Evolutionary conservation across 257 asterid genomes (phyloP).

Genomic region (Thymus mandschuricus): DNA sequence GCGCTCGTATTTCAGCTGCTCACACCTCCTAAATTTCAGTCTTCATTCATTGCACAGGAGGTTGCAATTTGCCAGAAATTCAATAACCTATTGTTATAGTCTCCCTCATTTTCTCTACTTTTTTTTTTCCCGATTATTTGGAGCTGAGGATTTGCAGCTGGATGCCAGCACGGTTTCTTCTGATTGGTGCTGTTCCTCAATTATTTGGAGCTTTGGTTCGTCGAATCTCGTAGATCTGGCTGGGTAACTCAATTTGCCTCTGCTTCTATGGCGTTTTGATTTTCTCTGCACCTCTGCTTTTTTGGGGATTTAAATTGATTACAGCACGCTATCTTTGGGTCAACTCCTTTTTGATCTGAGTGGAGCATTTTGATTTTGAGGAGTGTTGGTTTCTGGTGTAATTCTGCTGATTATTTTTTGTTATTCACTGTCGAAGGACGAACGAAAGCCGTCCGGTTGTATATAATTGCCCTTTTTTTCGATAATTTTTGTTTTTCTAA

Average conservation of each 20-base stretch:
- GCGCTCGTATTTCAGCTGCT: conserved; percentile 28
- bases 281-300: not conserved
- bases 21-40: conserved; percentile 1
- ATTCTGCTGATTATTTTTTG: conserved; percentile 19
- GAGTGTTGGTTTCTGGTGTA: conserved; percentile 9
- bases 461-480: not conserved
- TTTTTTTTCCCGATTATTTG: conserved; percentile 24
- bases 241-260: conserved; percentile 26
- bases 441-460: not conserved
- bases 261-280: not conserved
- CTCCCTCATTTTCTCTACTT: not conserved
- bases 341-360: conserved; percentile 26
- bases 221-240: conserved; percentile 50
- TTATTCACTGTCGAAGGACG: conserved; percentile 8
- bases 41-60: conserved; percentile 34
- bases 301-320: conserved; percentile 9
- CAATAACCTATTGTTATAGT: not conserved
- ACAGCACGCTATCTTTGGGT: conserved; percentile 3
- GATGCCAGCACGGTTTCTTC: conserved; percentile 12
- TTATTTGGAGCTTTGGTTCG: conserved; percentile 34
- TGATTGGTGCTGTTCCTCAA: conserved; percentile 26
- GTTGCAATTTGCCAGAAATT: conserved; percentile 8
- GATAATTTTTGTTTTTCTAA: no score
- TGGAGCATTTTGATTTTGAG: conserved; percentile 29
- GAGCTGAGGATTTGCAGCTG: conserved; percentile 7